A percentile compares a stretch with the other conserved stretches of the same genome.
Conservation (phyloP, 2,329 filamentous ascomycete genomes). For the Claviceps sp. region DNA sequence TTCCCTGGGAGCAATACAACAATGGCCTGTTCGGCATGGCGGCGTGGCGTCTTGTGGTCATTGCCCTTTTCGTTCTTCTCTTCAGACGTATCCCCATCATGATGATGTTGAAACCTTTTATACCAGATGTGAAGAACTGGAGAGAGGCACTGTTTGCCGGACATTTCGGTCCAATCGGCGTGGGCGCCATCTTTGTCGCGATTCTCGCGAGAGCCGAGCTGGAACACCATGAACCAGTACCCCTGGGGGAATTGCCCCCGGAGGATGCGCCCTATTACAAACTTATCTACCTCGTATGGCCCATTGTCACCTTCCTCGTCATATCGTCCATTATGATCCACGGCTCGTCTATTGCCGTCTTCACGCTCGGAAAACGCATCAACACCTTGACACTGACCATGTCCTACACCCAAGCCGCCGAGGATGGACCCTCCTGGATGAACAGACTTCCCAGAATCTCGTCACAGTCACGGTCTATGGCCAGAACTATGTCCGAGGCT, state of each 20-base stretch:
- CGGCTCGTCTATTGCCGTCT: slow-evolving; percentile 95
- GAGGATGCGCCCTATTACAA: slow-evolving; percentile 44
- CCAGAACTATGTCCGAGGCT: slow-evolving; percentile 69
- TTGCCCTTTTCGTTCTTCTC: slow-evolving; percentile 85
- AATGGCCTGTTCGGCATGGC: slow-evolving; percentile 55
- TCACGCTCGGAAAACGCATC: slow-evolving; percentile 94
- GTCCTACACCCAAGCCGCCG: slow-evolving; percentile 84
- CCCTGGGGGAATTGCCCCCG: slow-evolving; percentile 48
- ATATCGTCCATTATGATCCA: slow-evolving; percentile 91
- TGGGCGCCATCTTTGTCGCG: slow-evolving; percentile 89
- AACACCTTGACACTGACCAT: slow-evolving; percentile 91
- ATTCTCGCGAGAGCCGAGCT: slow-evolving; percentile 89
- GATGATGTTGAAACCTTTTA: slow-evolving; percentile 78
- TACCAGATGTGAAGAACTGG: slow-evolving; percentile 97
- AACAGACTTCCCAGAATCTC: slow-evolving; percentile 67
- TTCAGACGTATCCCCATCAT: slow-evolving; percentile 95
- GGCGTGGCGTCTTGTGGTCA: slow-evolving; percentile 85
- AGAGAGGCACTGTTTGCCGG: slow-evolving; percentile 92
- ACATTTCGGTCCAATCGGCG: slow-evolving; percentile 94
- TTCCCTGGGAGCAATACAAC: slow-evolving; percentile 92
- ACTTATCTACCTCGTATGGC: slow-evolving; percentile 82
- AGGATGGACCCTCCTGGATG: slow-evolving; percentile 90
- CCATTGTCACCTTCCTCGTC: slow-evolving; percentile 86
- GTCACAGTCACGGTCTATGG: slow-evolving; percentile 62
- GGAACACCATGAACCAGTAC: slow-evolving; percentile 63